phyloP scores from a whole-genome alignment of 768 basidiomycete genomes.

The Suillus fuscotomentosus region DNA sequence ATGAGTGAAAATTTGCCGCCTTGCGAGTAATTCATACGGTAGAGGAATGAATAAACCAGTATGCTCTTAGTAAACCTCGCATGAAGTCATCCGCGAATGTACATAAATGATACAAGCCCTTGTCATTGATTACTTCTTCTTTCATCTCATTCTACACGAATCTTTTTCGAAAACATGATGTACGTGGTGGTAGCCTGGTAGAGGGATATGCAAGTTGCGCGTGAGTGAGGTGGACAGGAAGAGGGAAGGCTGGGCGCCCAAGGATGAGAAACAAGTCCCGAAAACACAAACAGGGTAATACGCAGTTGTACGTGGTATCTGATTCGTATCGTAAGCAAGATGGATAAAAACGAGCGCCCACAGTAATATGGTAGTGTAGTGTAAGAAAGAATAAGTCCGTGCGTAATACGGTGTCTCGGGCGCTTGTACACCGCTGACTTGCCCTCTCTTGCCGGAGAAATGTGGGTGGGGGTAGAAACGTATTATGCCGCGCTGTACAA shows the following conservation, averaged over 20 bases:
- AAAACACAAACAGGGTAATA: constrained; percentile 19
- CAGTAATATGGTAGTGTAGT: constrained; percentile 10
- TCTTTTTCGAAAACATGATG: constrained; percentile 25
- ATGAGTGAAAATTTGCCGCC: background rate
- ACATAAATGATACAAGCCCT: constrained; percentile 30
- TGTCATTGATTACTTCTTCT: constrained; percentile 27
- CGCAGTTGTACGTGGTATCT: constrained; percentile 16
- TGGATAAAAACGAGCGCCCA: constrained; percentile 12
- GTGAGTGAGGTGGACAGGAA: constrained; percentile 10
- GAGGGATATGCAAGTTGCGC: constrained; percentile 15
- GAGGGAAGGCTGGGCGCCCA: constrained; percentile 13
- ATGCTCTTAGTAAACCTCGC: background rate
- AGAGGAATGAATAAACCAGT: background rate
- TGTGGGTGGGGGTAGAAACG: background rate
- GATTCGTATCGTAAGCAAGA: constrained; percentile 34
- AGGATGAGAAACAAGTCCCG: constrained; percentile 23
- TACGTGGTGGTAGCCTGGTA: constrained; percentile 12
- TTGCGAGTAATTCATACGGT: background rate
- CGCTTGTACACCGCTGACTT: constrained; percentile 3
- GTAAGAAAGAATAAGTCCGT: constrained; percentile 14
- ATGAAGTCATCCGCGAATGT: background rate
- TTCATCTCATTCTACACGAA: constrained; percentile 23
- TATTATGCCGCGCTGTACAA: constrained; percentile 40
- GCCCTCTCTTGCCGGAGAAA: constrained; percentile 8
- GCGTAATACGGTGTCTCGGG: constrained; percentile 20